Conservation (phyloP, 805 yeast genomes). For the Starmerella floris region DNA sequence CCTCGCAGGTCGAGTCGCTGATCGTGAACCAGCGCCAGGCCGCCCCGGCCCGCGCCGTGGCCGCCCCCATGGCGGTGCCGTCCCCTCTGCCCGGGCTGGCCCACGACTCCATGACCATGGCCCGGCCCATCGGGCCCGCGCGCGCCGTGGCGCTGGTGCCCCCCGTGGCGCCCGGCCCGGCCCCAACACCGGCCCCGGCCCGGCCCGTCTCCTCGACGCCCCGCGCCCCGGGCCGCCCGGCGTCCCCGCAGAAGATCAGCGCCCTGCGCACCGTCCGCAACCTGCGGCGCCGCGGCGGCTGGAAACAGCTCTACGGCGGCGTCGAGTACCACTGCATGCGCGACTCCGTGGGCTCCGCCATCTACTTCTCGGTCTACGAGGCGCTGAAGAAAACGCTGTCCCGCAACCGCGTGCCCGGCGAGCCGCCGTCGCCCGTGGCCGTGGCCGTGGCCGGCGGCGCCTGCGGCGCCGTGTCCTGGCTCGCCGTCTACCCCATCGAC, state of each 20-base stretch:
- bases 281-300: conserved; percentile 47
- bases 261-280: conserved; percentile 38
- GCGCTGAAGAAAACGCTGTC: conserved; percentile 43
- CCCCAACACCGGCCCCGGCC: background rate
- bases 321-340: conserved; percentile 51
- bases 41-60: background rate
- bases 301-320: conserved; percentile 58
- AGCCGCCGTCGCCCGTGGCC: conserved; percentile 30
- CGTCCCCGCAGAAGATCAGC: conserved; percentile 18
- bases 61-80: background rate
- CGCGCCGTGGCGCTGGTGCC: background rate
- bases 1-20: conserved; percentile 51
- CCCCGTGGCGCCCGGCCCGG: background rate
- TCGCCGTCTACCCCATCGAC: conserved; percentile 64
- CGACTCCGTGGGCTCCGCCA: conserved; percentile 57
- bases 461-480: conserved; percentile 66
- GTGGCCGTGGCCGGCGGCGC: conserved; percentile 64
- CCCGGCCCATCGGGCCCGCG: background rate
- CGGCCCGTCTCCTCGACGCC: background rate
- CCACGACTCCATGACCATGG: background rate
- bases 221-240: background rate
- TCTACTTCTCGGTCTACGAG: conserved; percentile 66
- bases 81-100: background rate
- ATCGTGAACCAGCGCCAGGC: conserved; percentile 27
- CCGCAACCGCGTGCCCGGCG: conserved; percentile 20